phyloP scores from a whole-genome alignment of 202 grass and related monocot species.

The Setaria viridis region DNA sequence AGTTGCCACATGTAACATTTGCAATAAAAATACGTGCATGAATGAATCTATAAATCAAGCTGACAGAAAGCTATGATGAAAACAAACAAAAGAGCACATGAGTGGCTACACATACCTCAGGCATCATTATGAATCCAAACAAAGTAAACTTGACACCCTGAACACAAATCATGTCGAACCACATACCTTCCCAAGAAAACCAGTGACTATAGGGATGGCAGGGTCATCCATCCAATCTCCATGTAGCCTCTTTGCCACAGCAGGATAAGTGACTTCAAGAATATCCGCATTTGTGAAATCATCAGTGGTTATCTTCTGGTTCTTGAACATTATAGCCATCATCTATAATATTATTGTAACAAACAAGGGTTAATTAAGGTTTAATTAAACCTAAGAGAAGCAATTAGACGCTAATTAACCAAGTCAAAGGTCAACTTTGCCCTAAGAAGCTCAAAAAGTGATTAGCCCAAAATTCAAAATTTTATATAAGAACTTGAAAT shows the following conservation, averaged over 20 bases:
- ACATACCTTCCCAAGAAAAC: conserved; percentile 91
- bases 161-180: conserved; percentile 26
- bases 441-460: too few species aligned
- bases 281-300: conserved; percentile 98
- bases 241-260: conserved; percentile 87
- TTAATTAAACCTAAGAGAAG: too few species aligned
- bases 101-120: conserved; percentile 58
- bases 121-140: conserved; percentile 22
- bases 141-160: conserved; percentile 9
- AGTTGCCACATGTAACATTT: conserved; percentile 59
- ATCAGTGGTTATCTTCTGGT: conserved; percentile 65
- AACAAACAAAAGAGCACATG: conserved; percentile 5
- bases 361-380: too few species aligned
- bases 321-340: too few species aligned
- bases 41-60: conserved; percentile 15
- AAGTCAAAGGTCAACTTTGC: too few species aligned
- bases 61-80: not conserved
- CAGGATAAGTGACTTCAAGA: conserved; percentile 95
- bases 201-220: conserved; percentile 94
- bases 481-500: too few species aligned
- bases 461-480: too few species aligned
- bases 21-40: conserved; percentile 70
- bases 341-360: too few species aligned
- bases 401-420: too few species aligned
- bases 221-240: conserved; percentile 70